Conservation (phyloP, 179 eudicot genomes). For the Carnegiea gigantea region DNA sequence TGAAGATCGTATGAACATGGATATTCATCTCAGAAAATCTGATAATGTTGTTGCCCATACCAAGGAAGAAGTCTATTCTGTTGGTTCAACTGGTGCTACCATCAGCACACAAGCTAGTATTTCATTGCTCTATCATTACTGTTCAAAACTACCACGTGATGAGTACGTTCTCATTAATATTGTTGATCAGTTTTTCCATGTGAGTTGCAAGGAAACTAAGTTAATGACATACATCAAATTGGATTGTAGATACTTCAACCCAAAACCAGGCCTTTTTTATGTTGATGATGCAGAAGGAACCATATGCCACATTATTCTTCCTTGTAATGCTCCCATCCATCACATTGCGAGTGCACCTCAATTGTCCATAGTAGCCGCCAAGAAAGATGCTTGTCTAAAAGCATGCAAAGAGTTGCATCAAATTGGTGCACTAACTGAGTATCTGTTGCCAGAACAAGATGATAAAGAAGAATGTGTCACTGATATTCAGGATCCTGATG, state of each 20-base stretch:
- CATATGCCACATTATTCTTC: constrained; percentile 74
- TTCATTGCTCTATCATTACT: constrained; percentile 79
- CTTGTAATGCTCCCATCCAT: constrained; percentile 88
- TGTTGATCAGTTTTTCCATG: neutral
- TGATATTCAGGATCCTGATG: constrained; percentile 59
- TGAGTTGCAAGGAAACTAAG: neutral
- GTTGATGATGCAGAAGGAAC: constrained; percentile 71
- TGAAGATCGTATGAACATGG: constrained; percentile 78
- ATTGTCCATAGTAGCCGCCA: constrained; percentile 78
- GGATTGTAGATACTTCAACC: constrained; percentile 66
- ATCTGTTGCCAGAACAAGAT: constrained; percentile 79
- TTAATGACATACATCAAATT: neutral
- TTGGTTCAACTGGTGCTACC: constrained; percentile 82
- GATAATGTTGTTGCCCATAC: constrained; percentile 30
- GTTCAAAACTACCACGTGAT: constrained; percentile 94
- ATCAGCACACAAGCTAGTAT: constrained; percentile 75
- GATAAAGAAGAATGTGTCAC: constrained; percentile 38
- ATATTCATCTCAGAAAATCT: constrained; percentile 54
- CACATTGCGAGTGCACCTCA: constrained; percentile 60
- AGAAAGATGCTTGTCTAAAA: constrained; percentile 85
- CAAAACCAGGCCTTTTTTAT: constrained; percentile 62
- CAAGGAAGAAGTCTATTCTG: constrained; percentile 64
- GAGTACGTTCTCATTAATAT: constrained; percentile 58
- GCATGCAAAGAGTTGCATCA: constrained; percentile 91
- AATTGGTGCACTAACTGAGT: constrained; percentile 81